Base-by-base conservation (phyloP, 768 basidiomycete genomes). In the Mycena pura region DNA sequence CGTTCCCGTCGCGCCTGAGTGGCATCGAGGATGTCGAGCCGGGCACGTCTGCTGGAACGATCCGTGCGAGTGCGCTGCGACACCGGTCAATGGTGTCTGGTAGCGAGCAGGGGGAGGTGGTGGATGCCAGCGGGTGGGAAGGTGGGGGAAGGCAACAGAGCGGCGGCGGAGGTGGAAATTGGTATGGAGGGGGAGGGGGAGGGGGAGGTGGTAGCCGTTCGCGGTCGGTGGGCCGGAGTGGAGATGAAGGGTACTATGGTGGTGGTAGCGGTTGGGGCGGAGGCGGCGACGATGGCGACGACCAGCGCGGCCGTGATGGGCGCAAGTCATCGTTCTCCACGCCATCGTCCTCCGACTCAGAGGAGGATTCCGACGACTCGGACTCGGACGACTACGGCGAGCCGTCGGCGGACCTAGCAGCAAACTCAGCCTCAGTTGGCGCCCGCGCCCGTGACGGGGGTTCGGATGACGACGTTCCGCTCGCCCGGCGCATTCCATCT, bases 401-500 rank as follows among this genome's bases (percentile, higher is more conserved):
- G 48, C 74, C 74, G n/a, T 50, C 48, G 0, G 71, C 69, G 21
- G 67, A n/a, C n/a, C n/a, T n/a, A n/a, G n/a, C n/a, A n/a, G n/a
- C n/a, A n/a, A n/a, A n/a, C n/a, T n/a, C n/a, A n/a, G n/a, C n/a
- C n/a, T n/a, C n/a, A n/a, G n/a, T n/a, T 54, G 17, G 24, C 60
- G 10, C 62, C 65, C 6, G 34, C 34, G 34, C 34, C 9, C 34
- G 10, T 36, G 34, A 9, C 40, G 48, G 11, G 2, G 24, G 9
- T 31, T 34, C n/a, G n/a, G 87, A 92, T 53, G 94, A 96, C 70
- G 90, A 96, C 66, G 79, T 94, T 1, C 95, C 95, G 1, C 81
- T 96, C 15, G 95, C 93, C 3, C 86, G 85, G 64, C 82, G 88
- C 28, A 92, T 94, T 54, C 95, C 94, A 5, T 89, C 87, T 1